phyloP scores from a whole-genome alignment of 2,329 filamentous ascomycete genomes.

The Ceratocystis diversiconidia region DNA sequence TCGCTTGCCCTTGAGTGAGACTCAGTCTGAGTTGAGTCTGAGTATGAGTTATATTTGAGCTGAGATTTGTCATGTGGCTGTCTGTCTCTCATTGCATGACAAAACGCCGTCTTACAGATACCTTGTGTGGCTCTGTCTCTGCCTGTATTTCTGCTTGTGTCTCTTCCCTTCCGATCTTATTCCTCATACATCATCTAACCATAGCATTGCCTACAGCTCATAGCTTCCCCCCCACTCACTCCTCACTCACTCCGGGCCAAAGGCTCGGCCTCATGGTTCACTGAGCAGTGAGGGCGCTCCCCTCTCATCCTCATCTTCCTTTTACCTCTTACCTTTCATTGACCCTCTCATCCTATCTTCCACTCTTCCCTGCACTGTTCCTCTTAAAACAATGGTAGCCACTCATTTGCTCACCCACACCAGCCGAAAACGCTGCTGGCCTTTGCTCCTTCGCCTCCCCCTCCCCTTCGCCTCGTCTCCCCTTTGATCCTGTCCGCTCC shows the following conservation, averaged over 20 bases:
- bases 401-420: neutral
- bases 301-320: neutral
- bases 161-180: neutral
- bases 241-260: neutral
- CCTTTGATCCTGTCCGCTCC: neutral
- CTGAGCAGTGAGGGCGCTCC: neutral
- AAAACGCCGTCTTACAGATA: no score
- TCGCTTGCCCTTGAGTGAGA: no score
- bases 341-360: neutral
- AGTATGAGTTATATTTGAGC: no score
- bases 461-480: neutral
- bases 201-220: no score
- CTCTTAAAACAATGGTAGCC: neutral
- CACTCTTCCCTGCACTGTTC: neutral
- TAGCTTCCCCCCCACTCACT: neutral
- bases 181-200: neutral
- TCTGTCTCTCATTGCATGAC: no score
- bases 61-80: no score
- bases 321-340: neutral
- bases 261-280: conserved; percentile 4
- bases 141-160: neutral
- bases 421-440: neutral
- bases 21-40: no score
- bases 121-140: neutral
- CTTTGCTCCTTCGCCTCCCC: neutral